These are phyloP conservation scores for Rhodamnia argentea DNA, from an alignment of 345 rosid genomes.

Conservation along the genomic window DNA sequence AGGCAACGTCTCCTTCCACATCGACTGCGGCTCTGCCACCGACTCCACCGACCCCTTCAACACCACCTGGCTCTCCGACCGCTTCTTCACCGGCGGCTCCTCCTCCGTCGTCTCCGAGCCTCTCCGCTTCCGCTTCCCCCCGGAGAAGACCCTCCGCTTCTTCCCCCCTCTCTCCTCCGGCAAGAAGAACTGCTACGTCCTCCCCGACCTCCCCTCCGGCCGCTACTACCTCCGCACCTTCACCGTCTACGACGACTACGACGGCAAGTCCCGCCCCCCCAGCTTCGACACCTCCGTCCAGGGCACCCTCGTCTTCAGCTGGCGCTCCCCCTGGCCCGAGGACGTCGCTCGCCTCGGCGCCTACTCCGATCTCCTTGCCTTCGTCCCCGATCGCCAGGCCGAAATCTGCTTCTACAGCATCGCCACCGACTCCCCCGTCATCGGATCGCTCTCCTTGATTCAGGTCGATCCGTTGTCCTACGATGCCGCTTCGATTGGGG, in stretches of 20 bases:
- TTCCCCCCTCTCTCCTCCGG: conserved; percentile 93
- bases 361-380: conserved; percentile 85
- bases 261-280: conserved; percentile 76
- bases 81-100: conserved; percentile 69
- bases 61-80: conserved; percentile 77
- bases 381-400: conserved; percentile 58
- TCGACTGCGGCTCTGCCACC: conserved; percentile 72
- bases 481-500: conserved; percentile 31
- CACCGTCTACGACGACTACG: conserved; percentile 92
- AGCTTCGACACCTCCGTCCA: conserved; percentile 83
- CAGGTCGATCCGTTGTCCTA: conserved; percentile 73
- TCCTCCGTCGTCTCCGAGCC: conserved; percentile 79
- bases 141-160: conserved; percentile 70
- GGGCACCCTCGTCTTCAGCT: conserved; percentile 80
- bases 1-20: conserved; percentile 37
- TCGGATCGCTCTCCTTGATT: conserved; percentile 63
- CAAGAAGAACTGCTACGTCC: conserved; percentile 83
- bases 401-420: conserved; percentile 87
- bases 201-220: conserved; percentile 60
- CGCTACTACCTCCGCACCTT: conserved; percentile 84
- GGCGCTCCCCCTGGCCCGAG: conserved; percentile 91
- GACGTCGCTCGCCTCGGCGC: conserved; percentile 57
- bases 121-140: conserved; percentile 49
- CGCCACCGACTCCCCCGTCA: conserved; percentile 87
- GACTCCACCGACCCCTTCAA: conserved; percentile 52